Percentiles rank a stretch among this genome's conserved stretches.
phyloP scores from a whole-genome alignment of 768 basidiomycete species.

The Trametes elegans region DNA sequence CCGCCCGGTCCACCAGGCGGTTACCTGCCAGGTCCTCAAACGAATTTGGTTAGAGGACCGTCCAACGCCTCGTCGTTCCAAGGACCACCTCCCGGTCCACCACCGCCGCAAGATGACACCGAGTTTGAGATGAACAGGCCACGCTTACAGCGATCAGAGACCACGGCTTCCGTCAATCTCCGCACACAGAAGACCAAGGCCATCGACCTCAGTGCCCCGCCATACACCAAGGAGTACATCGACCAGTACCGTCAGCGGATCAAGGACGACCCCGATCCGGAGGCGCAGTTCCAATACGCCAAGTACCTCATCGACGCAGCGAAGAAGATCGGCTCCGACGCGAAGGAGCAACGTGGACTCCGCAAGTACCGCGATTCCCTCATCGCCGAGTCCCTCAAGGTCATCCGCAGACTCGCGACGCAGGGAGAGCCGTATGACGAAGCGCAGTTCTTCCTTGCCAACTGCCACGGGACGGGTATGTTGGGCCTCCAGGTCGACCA shows the following conservation, averaged over 20 bases:
- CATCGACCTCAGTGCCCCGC: constrained; percentile 77
- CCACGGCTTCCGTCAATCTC: constrained; percentile 52
- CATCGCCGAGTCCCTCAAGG: constrained; percentile 86
- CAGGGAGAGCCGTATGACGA: constrained; percentile 91
- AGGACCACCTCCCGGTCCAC: constrained; percentile 11
- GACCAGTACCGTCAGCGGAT: constrained; percentile 97
- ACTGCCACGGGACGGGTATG: constrained; percentile 93
- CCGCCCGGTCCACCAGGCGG: constrained; percentile 19
- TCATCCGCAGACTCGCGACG: constrained; percentile 88
- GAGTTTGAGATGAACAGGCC: constrained; percentile 59
- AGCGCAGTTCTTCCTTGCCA: constrained; percentile 98
- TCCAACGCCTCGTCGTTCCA: constrained; percentile 19
- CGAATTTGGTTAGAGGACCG: constrained; percentile 10
- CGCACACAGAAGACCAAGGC: constrained; percentile 75
- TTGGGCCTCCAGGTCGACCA: constrained; percentile 97
- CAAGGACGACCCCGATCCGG: constrained; percentile 96
- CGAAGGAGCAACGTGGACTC: constrained; percentile 77
- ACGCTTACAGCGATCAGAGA: constrained; percentile 54
- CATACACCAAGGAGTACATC: constrained; percentile 94
- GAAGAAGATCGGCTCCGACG: constrained; percentile 76
- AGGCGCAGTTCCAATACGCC: constrained; percentile 96
- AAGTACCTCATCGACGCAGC: constrained; percentile 99
- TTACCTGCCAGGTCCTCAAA: constrained; percentile 22
- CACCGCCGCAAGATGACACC: constrained; percentile 27
- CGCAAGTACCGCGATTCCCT: constrained; percentile 90